Evolutionary conservation across 495 filamentous ascomycete genomes (phyloP).

Genomic region (Hypoxylon intermedium): DNA sequence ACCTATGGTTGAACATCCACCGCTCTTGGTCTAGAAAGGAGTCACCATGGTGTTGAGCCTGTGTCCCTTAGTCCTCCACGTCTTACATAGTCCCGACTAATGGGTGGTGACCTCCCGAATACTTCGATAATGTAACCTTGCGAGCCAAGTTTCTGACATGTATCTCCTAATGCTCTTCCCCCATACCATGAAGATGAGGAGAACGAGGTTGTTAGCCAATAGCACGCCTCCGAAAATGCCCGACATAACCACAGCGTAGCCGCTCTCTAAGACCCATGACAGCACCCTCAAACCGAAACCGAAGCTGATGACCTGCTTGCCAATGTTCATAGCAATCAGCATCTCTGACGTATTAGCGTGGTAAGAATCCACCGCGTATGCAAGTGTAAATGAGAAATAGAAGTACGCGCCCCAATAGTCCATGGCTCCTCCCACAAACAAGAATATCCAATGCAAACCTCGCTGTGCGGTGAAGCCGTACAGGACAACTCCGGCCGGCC

Average conservation of each 20-base stretch:
- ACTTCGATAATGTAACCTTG: slow-evolving; percentile 54
- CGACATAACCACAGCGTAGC: slow-evolving; percentile 65
- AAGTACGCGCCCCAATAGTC: slow-evolving; percentile 61
- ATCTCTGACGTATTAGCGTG: slow-evolving; percentile 66
- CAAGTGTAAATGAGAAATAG: slow-evolving; percentile 67
- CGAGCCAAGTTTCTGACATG: slow-evolving; percentile 61
- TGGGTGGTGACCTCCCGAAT: slow-evolving; percentile 50
- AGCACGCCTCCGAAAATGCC: slow-evolving; percentile 64
- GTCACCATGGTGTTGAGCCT: slow-evolving; percentile 1
- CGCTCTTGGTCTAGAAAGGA: background rate
- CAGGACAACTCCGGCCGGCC: slow-evolving; percentile 61
- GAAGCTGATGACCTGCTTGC: slow-evolving; percentile 70
- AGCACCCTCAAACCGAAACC: slow-evolving; percentile 66
- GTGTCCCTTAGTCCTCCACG: background rate
- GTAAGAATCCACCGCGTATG: slow-evolving; percentile 66
- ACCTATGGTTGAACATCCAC: slow-evolving; percentile 1
- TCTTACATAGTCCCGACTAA: slow-evolving; percentile 21
- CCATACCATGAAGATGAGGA: slow-evolving; percentile 63
- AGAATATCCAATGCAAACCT: slow-evolving; percentile 63
- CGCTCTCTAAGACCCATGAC: slow-evolving; percentile 62
- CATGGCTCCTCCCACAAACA: slow-evolving; percentile 62
- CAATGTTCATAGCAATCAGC: slow-evolving; percentile 72
- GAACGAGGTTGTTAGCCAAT: slow-evolving; percentile 61
- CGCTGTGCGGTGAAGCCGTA: slow-evolving; percentile 63
- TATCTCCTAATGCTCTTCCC: slow-evolving; percentile 63